phyloP scores from a whole-genome alignment of 2,329 filamentous ascomycete genomes.

The Arthroderma uncinatum region DNA sequence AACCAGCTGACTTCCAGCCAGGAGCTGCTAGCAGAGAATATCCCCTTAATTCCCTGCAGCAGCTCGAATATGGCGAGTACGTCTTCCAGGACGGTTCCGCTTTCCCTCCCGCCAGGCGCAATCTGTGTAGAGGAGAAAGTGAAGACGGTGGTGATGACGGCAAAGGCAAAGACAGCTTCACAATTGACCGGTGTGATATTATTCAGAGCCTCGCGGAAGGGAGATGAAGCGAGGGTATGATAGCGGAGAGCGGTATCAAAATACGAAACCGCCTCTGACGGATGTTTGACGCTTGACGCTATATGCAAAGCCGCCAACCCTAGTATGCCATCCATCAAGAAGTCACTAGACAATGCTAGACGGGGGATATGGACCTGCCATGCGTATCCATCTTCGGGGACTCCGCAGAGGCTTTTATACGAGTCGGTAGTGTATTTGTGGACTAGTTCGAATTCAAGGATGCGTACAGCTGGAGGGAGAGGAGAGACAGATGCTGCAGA shows the following conservation, averaged over 20 bases:
- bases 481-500: conserved; percentile 7
- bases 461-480: neutral
- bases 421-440: conserved; percentile 42
- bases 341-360: conserved; percentile 31
- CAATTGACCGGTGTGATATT: conserved; percentile 28
- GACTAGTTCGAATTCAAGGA: conserved; percentile 42
- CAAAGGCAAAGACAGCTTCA: conserved; percentile 29
- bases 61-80: conserved; percentile 28
- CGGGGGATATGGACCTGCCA: conserved; percentile 35
- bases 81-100: conserved; percentile 26
- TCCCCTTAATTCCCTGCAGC: conserved; percentile 27
- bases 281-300: conserved; percentile 23
- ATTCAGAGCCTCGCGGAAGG: conserved; percentile 27
- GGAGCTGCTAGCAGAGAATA: conserved; percentile 22
- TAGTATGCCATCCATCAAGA: conserved; percentile 34
- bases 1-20: conserved; percentile 45
- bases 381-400: conserved; percentile 23
- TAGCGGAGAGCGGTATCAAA: conserved; percentile 29
- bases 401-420: conserved; percentile 32
- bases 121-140: conserved; percentile 27
- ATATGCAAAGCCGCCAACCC: conserved; percentile 33
- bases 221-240: conserved; percentile 26
- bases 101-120: conserved; percentile 23
- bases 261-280: conserved; percentile 23
- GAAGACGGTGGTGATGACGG: conserved; percentile 28